Conservation (phyloP, 345 rosid species). For the Brassica napus region DNA sequence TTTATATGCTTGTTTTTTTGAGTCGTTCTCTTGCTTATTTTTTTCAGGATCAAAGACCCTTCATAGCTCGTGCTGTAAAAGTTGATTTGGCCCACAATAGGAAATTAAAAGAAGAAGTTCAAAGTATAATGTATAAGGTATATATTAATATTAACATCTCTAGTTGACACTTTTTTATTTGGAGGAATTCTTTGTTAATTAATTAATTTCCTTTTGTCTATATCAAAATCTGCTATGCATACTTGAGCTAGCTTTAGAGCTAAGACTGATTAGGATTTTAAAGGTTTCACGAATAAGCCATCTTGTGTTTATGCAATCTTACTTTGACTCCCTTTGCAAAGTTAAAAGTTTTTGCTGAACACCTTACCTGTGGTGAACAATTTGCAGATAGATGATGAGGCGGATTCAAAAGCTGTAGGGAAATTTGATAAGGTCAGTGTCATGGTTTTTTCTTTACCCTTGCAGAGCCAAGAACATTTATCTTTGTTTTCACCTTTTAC, state of each 20-base stretch:
- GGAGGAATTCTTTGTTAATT: background rate
- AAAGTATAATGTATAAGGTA: constrained; percentile 17
- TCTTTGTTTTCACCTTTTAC: background rate
- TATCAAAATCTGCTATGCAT: background rate
- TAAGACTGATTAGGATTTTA: background rate
- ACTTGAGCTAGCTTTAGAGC: constrained; percentile 9
- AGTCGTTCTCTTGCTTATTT: background rate
- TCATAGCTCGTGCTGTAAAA: constrained; percentile 42
- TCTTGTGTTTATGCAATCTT: background rate
- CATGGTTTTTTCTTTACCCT: background rate
- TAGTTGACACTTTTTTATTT: background rate
- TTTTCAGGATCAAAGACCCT: constrained; percentile 61
- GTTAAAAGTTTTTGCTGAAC: constrained; percentile 21
- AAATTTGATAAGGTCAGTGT: constrained; percentile 41
- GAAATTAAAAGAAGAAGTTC: constrained; percentile 30
- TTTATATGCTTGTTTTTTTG: background rate
- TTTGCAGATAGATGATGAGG: constrained; percentile 45
- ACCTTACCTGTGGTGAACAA: background rate
- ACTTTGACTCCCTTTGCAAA: background rate
- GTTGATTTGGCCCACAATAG: constrained; percentile 37
- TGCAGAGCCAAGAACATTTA: constrained; percentile 2
- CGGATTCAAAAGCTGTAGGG: constrained; percentile 42
- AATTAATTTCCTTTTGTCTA: background rate
- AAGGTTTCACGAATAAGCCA: background rate
- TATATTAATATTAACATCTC: background rate